Base-by-base conservation (phyloP, 2,329 filamentous ascomycete species). In the Alternaria consortialis region DNA sequence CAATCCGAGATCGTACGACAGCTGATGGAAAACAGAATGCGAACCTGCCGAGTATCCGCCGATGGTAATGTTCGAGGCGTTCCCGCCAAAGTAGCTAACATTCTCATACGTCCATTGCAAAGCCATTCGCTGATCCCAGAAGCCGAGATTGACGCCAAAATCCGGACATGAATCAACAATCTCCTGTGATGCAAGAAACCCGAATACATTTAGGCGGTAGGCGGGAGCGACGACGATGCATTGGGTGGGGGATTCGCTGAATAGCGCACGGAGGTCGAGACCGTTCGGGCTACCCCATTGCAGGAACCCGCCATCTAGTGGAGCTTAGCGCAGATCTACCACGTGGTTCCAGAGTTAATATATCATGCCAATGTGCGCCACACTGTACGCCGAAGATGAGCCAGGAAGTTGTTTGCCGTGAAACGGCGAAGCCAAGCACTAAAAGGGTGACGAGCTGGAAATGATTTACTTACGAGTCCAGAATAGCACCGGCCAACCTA, bases 401-500 rank as follows among this genome's bases (percentile, higher is more conserved):
- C 34, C 8, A 17, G 31, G 32, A 55, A 20, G 53, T 23, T 39
- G 43, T 8, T 44, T 46, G 48, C 31, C 54, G 27, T 43, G 43
- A 46, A 57, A 51, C 43, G 46, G 27, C 47, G 51, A 40, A 17
- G 34, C 37, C 52, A 61, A 46, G 29, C 48, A 44, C 34, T 25
- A 62, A 27, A 37, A 20, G n/a, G 12, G 17, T 40, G 23, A 47
- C 13, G 37, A 12, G 15, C 9, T 23, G 5, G 31, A 46, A 31
- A 39, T 12, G 37, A 47, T 36, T 13, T 9, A 77, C 81, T 63
- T 80, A 82, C 85, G 86, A 47, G 87, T 85, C 71, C 82, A 87
- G 66, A 88, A 83, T 52, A 86, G 79, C 0, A 88, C 85, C 5
- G 86, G 86, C 85, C 85, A 88, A 15, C 86, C 84, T 77, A 34